Evolutionary conservation across 805 yeast species (phyloP).

Genomic region (Ogataea polymorpha): DNA sequence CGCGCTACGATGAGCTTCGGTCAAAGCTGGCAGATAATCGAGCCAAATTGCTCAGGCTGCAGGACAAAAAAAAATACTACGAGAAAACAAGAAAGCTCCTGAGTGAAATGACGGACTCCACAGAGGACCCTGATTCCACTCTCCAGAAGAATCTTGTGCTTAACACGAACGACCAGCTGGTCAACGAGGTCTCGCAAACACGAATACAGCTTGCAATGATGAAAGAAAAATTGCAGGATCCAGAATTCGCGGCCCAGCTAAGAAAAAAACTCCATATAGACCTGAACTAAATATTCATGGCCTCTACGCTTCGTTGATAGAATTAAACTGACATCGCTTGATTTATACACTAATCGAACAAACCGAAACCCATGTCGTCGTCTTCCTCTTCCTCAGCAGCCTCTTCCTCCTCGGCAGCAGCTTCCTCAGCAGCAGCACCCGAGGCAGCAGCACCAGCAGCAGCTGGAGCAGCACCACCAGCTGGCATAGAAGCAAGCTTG

Average conservation of each 20-base stretch:
- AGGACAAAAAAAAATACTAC: constrained; percentile 20
- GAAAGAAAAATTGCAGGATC: constrained; percentile 14
- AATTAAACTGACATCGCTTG: constrained; percentile 6
- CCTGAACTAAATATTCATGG: background rate
- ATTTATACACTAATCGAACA: constrained; percentile 33
- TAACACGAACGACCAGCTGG: constrained; percentile 22
- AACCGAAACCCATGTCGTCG: constrained; percentile 73
- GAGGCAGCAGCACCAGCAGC: constrained; percentile 69
- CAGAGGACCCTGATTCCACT: constrained; percentile 8
- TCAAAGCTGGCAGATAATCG: constrained; percentile 17
- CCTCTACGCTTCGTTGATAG: background rate
- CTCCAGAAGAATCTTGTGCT: constrained; percentile 23
- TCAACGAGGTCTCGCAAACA: constrained; percentile 22
- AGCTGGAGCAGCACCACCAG: constrained; percentile 96
- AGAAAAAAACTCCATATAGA: background rate
- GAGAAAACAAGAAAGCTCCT: constrained; percentile 13
- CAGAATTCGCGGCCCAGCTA: constrained; percentile 1
- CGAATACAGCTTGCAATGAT: constrained; percentile 18
- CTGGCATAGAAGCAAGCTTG: constrained; percentile 95
- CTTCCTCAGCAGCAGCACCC: constrained; percentile 71
- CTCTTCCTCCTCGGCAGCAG: constrained; percentile 64
- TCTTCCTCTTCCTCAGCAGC: constrained; percentile 59
- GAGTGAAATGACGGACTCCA: constrained; percentile 8
- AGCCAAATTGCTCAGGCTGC: constrained; percentile 11
- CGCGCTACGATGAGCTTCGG: constrained; percentile 23